Evolutionary conservation across 2,329 filamentous ascomycete species (phyloP), one percentile per base, ranked within the genome.

Genomic region (Xylaria arbuscula): DNA sequence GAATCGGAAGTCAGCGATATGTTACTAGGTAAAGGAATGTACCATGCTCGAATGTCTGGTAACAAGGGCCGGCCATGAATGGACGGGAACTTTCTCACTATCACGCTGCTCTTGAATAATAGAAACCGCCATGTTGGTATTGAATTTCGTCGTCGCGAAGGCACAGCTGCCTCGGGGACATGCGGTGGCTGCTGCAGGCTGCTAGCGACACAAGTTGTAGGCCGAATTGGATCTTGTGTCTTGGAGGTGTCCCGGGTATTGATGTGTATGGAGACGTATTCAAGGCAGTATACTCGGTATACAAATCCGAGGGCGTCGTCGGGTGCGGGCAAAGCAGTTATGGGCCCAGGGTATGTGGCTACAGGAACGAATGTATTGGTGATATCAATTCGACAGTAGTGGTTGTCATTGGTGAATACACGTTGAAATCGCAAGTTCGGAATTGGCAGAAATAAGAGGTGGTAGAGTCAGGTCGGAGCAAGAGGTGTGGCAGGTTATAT

Each of bases 71-170:
- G 19, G 24, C 19, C 13, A 7, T 9, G 36, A 19, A 19, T 19
- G 24, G n/a, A 40, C 53, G 24, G 50, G 34, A n/a, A 56, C 45
- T 13, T 53, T 19, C 87, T 80, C 81, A 93, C 92, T 85, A 72
- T 93, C 90, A 76, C 90, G 91, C 85, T 97, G 93, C 77, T 94
- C 90, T 78, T 94, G 90, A 78, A 97, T 91, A 76, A 94, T 88
- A 72, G 94, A 97, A 81, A 92, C 85, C 76, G 89, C 91, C 93
- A 97, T 97, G 76, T 81, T 90, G 85, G 81, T 80, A 79, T 70
- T n/a, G 9, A n/a, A 53, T 48, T 69, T 71, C 67, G 62, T 71
- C 67, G 62, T 50, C 45, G 45, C 53, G 38, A 51, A 72, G 71
- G 67, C 61, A 67, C 68, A 67, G 69, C 68, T 66, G 68, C 60